Conservation (phyloP, 371 early-diverging fungal species). For the Mortierella sp. region DNA sequence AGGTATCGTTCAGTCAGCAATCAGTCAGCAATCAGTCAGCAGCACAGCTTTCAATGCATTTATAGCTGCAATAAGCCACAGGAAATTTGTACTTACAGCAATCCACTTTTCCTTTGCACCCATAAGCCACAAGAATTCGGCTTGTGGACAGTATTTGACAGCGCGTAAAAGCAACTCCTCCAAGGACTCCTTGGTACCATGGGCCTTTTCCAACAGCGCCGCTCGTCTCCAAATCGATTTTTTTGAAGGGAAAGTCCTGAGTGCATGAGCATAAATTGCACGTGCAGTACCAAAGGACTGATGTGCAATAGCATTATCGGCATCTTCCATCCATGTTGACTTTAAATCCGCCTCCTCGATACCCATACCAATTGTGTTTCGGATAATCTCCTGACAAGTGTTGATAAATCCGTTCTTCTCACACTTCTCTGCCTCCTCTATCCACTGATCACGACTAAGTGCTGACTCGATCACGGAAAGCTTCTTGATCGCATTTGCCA, state of each 20-base stretch:
- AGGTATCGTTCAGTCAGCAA: neutral
- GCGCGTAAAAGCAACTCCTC: constrained; percentile 88
- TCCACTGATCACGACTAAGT: constrained; percentile 92
- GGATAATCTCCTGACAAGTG: constrained; percentile 89
- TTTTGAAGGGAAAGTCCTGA: constrained; percentile 82
- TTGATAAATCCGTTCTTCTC: constrained; percentile 84
- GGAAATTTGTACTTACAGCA: constrained; percentile 52
- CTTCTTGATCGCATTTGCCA: constrained; percentile 76
- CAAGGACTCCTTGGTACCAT: constrained; percentile 84
- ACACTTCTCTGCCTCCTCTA: constrained; percentile 88
- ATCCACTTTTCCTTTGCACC: constrained; percentile 96
- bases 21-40: no score
- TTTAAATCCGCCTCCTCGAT: constrained; percentile 88
- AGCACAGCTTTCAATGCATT: no score
- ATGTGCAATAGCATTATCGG: constrained; percentile 78
- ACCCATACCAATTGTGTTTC: constrained; percentile 82
- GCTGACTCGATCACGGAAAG: constrained; percentile 78
- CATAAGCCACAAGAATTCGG: constrained; percentile 97
- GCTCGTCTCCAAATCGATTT: constrained; percentile 91
- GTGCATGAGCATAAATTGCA: constrained; percentile 89
- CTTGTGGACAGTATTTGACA: constrained; percentile 91
- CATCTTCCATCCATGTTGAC: constrained; percentile 92
- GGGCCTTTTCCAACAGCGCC: constrained; percentile 88
- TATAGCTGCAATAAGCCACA: neutral
- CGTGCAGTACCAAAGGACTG: constrained; percentile 85